Evolutionary conservation across 805 yeast species (phyloP).

Genomic region (Huiozyma naganishii): DNA sequence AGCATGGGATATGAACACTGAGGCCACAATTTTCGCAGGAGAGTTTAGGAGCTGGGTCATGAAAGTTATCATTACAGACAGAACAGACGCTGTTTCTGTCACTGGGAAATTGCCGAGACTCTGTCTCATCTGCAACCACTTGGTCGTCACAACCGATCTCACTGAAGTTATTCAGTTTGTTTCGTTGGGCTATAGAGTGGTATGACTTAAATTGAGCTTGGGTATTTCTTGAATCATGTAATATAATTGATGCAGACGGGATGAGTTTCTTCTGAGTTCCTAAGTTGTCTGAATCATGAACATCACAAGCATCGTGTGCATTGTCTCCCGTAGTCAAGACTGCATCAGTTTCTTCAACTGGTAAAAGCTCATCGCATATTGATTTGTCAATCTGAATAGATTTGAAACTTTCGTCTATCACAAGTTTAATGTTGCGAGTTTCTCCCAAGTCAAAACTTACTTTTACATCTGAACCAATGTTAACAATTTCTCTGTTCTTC

Average conservation of each 20-base stretch:
- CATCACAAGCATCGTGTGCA: no score
- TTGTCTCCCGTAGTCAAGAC: no score
- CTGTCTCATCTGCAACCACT: no score
- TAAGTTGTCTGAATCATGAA: no score
- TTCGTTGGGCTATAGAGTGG: no score
- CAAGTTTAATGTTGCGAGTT: neutral
- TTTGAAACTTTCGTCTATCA: neutral
- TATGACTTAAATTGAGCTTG: no score
- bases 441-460: neutral
- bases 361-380: neutral
- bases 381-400: constrained; percentile 1
- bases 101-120: no score
- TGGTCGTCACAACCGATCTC: no score
- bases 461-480: neutral
- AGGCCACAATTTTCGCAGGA: constrained; percentile 59
- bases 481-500: neutral
- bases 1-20: constrained; percentile 59
- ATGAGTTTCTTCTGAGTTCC: no score
- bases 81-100: constrained; percentile 33
- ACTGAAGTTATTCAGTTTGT: no score
- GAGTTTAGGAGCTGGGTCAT: constrained; percentile 18
- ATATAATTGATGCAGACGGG: no score
- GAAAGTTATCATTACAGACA: constrained; percentile 37
- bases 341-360: constrained; percentile 8
- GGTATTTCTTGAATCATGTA: no score